phyloP scores from a whole-genome alignment of 2,329 filamentous ascomycete species.

The Diaporthe australafricana region DNA sequence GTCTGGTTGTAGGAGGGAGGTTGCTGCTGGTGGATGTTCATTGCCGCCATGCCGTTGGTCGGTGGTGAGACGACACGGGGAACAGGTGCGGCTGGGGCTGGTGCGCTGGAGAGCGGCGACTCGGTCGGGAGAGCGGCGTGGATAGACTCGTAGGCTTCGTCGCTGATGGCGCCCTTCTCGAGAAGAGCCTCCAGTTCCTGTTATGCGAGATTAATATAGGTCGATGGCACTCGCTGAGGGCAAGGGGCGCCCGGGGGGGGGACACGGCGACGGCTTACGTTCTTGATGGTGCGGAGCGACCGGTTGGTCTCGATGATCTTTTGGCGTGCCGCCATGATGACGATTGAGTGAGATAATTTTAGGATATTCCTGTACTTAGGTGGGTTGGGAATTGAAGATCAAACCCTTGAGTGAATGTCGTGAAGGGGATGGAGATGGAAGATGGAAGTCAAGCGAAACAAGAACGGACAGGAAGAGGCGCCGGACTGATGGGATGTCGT shows the following conservation, averaged over 20 bases:
- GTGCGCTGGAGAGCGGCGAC: conserved; percentile 66
- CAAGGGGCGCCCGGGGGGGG: background rate
- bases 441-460: background rate
- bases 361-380: background rate
- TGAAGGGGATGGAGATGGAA: background rate
- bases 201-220: conserved; percentile 37
- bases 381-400: background rate
- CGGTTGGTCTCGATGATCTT: conserved; percentile 79
- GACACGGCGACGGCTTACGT: conserved; percentile 63
- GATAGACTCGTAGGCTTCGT: conserved; percentile 80
- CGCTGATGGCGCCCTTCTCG: conserved; percentile 83
- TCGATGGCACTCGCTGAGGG: background rate
- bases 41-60: conserved; percentile 55
- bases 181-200: conserved; percentile 93
- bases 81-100: conserved; percentile 51
- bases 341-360: background rate
- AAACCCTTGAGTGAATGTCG: background rate
- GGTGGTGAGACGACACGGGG: conserved; percentile 42
- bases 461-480: background rate
- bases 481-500: conserved; percentile 15
- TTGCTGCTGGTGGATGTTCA: conserved; percentile 49
- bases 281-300: conserved; percentile 88
- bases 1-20: conserved; percentile 66
- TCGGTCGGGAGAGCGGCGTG: conserved; percentile 80
- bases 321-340: conserved; percentile 59